Evolutionary conservation across 441 rosid genomes (phyloP), one percentile per base, ranked within the genome.

Genomic region (Gossypium davidsonii): DNA sequence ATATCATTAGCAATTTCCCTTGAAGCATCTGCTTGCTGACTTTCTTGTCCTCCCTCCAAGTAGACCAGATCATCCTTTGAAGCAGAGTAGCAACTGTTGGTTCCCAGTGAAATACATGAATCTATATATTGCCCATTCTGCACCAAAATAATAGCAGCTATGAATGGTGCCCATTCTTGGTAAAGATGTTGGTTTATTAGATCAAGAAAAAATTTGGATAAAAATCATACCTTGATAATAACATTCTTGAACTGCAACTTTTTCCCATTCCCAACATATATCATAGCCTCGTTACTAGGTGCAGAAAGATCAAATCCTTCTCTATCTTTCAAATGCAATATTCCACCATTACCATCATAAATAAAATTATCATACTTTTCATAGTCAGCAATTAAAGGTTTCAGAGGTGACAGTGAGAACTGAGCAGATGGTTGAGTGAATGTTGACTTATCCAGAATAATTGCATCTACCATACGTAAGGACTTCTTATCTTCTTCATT

Each of bases 301-400:
- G 84, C 86, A 78, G 84, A 86, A 60, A 95, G 88, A 81, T 77
- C 76, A 74, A 59, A 34, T 58, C 95, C 99, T 23, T 83, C 79
- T 77, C 91, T 82, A 79, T 93, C 98, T 79, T 85, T 89, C 71
- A 95, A 85, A 79, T 79, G 82, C 71, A 95, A 76, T 69, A 72
- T 81, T 74, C 99, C 96, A 78, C 97, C 99, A 67, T 85, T 83
- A 80, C 99, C 99, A 82, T 95, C 97, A 84, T 90, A 95, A 79
- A 91, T 78, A 75, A 89, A 93, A 79, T 91, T 83, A 74, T 83
- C 85, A 81, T 80, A 88, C 46, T 86, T 86, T 75, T 90, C 97
- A 80, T 84, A 82, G 72, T 95, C 99, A 78, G 84, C 90, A 71
- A 95, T 90, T 73, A 95, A 81, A 78, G 94, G 98, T 74, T 89